Base-by-base conservation (phyloP, 108 stramenopile genomes). In the Chaetoceros muelleri region DNA sequence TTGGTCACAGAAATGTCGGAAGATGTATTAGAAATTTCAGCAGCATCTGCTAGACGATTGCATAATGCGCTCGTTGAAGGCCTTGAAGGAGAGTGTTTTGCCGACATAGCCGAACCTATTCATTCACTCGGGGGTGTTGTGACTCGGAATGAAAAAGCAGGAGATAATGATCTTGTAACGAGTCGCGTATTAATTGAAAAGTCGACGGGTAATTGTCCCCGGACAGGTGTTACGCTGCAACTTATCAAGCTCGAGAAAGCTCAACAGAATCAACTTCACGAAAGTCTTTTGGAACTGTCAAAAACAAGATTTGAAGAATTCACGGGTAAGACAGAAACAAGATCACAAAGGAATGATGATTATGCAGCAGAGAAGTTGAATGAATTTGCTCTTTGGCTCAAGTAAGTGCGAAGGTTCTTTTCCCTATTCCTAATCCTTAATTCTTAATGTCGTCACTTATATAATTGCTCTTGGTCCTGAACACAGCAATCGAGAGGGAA, bases 1-100 rank as follows among this genome's bases (percentile, higher is more conserved):
- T 64, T 92, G 44, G 80, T 71, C 16, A 30, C 56, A 1, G 86
- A 87, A 60, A 87, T 92, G 76, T 77, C 84, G 23, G 69, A 67
- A 2, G 74, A 87, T 45, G 67, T 70, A 2, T 47, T 85, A 20
- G 90, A 92, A 69, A 81, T 92, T 28, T 67, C 82, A 13, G 62
- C 78, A 29, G 71, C 79, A n/a, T 72, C 82, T 55, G 86, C 86
- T 3, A 75, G 80, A 50, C 59, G 77, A 25, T 46, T 92, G 30
- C 75, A 83, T 63, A 87, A 84, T 69, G 72, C 85, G 0, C 72
- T 92, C 24, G 64, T 65, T 20, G 50, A 49, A 48, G 81, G 80
- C 0, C 81, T 81, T 50, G 48, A 64, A 21, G 68, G 58, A 3
- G 29, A 56, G 7, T 24, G 49, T n/a, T 30, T 51, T 16, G 22